A percentile compares a stretch with the other conserved stretches of the same genome.
These are phyloP conservation scores for Pisolithus orientalis DNA, from an alignment of 768 basidiomycete species.

Conservation along the genomic window DNA sequence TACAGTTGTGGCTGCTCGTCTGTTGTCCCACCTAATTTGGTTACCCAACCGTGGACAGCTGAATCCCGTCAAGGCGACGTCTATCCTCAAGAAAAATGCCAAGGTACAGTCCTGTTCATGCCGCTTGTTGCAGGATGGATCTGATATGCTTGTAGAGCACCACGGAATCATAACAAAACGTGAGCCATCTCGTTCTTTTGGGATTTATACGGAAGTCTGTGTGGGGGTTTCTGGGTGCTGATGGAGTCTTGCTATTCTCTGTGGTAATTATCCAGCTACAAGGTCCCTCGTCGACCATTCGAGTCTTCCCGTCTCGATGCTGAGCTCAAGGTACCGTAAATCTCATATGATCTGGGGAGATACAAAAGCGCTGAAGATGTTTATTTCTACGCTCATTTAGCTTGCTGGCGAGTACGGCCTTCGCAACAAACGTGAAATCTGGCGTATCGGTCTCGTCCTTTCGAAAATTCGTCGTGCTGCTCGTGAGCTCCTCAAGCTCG, in stretches of 20 bases:
- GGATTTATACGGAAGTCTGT: conserved; percentile 53
- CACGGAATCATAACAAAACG: conserved; percentile 92
- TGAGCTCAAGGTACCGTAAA: conserved; percentile 81
- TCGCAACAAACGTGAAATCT: conserved; percentile 99
- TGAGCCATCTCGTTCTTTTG: conserved; percentile 42
- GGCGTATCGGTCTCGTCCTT: conserved; percentile 96
- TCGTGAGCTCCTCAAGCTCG: conserved; percentile 99
- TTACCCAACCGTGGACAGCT: conserved; percentile 9
- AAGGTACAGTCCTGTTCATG: conserved; percentile 44
- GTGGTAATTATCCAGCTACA: conserved; percentile 68
- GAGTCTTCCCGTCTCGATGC: conserved; percentile 98
- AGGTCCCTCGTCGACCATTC: conserved; percentile 97
- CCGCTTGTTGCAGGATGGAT: conserved; percentile 9
- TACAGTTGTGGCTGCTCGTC: conserved; percentile 53
- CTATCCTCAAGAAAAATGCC: conserved; percentile 74
- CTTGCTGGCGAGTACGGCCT: conserved; percentile 99
- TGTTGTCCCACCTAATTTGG: conserved; percentile 34
- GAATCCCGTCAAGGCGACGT: conserved; percentile 23
- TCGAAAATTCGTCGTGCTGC: conserved; percentile 99
- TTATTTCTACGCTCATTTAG: conserved; percentile 35
- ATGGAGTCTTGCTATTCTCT: conserved; percentile 61
- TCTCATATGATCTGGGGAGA: neutral
- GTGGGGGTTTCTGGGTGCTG: conserved; percentile 62
- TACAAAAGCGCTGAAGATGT: neutral
- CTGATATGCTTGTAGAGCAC: conserved; percentile 62